Conservation (phyloP, 768 basidiomycete species). For the Kwoniella sp. region DNA sequence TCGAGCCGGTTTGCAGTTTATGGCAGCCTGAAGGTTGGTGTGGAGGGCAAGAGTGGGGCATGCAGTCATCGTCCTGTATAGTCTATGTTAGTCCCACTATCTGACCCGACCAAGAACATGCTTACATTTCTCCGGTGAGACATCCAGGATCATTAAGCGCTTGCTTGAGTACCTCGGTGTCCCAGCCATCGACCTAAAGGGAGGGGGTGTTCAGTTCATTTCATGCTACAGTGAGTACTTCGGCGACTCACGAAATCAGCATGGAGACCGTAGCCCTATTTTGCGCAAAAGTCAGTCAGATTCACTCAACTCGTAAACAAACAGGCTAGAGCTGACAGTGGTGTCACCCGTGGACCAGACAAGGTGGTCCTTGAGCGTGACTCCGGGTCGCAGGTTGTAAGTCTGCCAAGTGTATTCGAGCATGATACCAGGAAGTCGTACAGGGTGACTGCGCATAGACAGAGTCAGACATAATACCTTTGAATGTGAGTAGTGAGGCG, state of each 20-base stretch:
- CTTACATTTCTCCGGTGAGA: slow-evolving; percentile 22
- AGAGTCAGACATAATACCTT: neutral
- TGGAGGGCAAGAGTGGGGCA: slow-evolving; percentile 22
- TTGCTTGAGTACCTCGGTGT: slow-evolving; percentile 61
- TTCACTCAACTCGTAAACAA: neutral
- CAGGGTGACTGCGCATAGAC: slow-evolving; percentile 31
- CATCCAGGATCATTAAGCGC: slow-evolving; percentile 59
- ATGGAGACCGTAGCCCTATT: slow-evolving; percentile 61
- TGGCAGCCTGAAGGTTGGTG: slow-evolving; percentile 23
- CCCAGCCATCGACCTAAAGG: slow-evolving; percentile 62
- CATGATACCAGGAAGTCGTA: slow-evolving; percentile 39
- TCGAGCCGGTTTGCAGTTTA: slow-evolving; percentile 24
- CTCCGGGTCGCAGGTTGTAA: slow-evolving; percentile 54
- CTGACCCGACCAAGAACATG: neutral
- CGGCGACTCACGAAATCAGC: slow-evolving; percentile 26
- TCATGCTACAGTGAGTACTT: neutral
- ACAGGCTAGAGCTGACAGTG: slow-evolving; percentile 55
- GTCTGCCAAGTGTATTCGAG: slow-evolving; percentile 40
- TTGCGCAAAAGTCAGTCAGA: neutral
- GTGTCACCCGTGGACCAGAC: slow-evolving; percentile 63
- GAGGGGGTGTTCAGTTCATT: slow-evolving; percentile 42
- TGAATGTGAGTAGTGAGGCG: neutral
- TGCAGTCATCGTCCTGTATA: slow-evolving; percentile 25
- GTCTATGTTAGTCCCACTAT: neutral
- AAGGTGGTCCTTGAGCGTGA: slow-evolving; percentile 27